These are phyloP conservation scores for Xylaria digitata DNA, from an alignment of 2,329 filamentous ascomycete species.

Conservation along the genomic window DNA sequence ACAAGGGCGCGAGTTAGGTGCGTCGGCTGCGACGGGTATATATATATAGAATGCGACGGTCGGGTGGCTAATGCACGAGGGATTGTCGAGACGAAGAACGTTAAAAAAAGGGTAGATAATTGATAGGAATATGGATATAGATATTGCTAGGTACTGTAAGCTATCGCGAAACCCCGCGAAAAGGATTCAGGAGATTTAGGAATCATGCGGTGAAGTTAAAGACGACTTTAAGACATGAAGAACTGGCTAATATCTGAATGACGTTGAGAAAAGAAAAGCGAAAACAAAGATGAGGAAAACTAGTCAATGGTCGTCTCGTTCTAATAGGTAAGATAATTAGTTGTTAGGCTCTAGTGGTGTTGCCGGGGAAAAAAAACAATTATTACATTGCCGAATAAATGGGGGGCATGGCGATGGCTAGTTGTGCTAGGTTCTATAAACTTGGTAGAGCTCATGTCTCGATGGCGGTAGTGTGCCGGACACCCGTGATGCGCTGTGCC, in stretches of 20 bases:
- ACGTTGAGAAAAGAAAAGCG: background rate
- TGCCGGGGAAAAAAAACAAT: too few relatives aligned
- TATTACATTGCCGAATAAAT: too few relatives aligned
- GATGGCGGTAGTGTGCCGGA: conserved; percentile 26
- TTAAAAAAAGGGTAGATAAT: background rate
- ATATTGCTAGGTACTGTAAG: background rate
- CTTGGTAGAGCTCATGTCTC: conserved; percentile 4
- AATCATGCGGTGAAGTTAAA: background rate
- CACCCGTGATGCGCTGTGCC: conserved; percentile 27
- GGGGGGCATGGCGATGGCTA: too few relatives aligned
- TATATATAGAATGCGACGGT: conserved; percentile 21
- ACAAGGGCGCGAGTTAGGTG: conserved; percentile 11
- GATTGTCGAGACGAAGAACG: background rate
- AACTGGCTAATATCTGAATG: background rate
- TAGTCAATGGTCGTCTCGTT: too few relatives aligned
- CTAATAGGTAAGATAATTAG: too few relatives aligned
- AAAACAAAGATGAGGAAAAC: too few relatives aligned
- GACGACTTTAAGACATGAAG: too few relatives aligned
- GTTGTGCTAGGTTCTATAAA: too few relatives aligned
- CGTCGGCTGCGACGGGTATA: conserved; percentile 9
- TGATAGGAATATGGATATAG: background rate
- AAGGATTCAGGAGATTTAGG: background rate
- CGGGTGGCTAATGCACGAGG: conserved; percentile 7
- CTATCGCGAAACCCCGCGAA: conserved; percentile 1
- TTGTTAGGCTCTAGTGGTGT: too few relatives aligned